Evolutionary conservation across 257 asterid genomes (phyloP).

Genomic region (Solanum lignicaule): DNA sequence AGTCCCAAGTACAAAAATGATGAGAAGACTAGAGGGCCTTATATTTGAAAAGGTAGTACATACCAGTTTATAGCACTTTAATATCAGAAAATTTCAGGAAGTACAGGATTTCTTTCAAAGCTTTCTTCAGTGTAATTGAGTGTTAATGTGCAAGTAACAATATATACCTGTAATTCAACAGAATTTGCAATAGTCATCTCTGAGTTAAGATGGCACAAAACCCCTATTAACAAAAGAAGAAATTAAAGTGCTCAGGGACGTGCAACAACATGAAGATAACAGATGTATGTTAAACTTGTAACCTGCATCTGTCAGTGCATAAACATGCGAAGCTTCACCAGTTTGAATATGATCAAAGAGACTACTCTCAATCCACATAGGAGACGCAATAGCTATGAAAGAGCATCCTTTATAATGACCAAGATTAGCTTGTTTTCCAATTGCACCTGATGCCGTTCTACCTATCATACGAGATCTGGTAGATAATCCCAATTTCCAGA

Average conservation of each 20-base stretch:
- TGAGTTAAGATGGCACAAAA: slow-evolving; percentile 39
- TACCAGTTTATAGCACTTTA: neutral
- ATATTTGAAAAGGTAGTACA: neutral
- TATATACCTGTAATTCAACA: slow-evolving; percentile 48
- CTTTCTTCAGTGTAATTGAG: neutral
- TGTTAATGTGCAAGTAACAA: slow-evolving; percentile 2
- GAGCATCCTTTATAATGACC: slow-evolving; percentile 33
- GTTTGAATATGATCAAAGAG: slow-evolving; percentile 14
- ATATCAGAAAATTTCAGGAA: neutral
- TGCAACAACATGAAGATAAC: neutral
- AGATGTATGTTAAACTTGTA: neutral
- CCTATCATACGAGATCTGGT: slow-evolving; percentile 29
- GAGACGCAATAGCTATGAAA: slow-evolving; percentile 43
- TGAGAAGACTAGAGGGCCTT: neutral
- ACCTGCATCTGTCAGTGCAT: slow-evolving; percentile 61
- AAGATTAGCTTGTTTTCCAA: slow-evolving; percentile 31
- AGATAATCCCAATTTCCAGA: slow-evolving; percentile 45
- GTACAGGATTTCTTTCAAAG: neutral
- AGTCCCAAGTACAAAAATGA: neutral
- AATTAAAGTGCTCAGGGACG: neutral
- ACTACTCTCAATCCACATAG: slow-evolving; percentile 8
- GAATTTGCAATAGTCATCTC: slow-evolving; percentile 31
- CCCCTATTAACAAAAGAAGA: slow-evolving; percentile 29
- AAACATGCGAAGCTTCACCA: slow-evolving; percentile 30
- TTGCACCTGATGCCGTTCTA: slow-evolving; percentile 28